These are phyloP conservation scores for Erucastrum elatum DNA, from an alignment of 345 rosid species.

Conservation along the genomic window DNA sequence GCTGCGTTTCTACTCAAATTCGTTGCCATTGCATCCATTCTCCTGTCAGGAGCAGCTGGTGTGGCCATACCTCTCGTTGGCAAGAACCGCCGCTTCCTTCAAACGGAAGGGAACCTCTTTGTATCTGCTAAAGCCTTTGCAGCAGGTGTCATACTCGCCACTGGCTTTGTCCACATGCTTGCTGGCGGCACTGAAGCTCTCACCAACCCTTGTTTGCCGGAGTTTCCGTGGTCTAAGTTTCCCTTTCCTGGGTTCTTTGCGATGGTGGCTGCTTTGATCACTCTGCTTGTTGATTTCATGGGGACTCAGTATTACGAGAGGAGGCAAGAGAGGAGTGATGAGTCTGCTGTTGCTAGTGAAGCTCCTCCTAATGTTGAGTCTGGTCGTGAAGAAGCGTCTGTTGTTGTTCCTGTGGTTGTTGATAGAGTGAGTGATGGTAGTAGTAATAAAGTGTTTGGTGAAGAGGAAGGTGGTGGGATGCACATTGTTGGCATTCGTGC, in stretches of 20 bases:
- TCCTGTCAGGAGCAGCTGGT: slow-evolving; percentile 67
- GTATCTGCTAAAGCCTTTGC: slow-evolving; percentile 89
- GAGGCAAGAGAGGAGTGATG: slow-evolving; percentile 56
- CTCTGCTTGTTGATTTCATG: slow-evolving; percentile 83
- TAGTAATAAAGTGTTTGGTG: slow-evolving; percentile 72
- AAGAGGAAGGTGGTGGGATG: slow-evolving; percentile 82
- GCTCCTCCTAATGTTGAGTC: slow-evolving; percentile 12
- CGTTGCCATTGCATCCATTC: slow-evolving; percentile 73
- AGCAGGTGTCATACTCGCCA: slow-evolving; percentile 91
- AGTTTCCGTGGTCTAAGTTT: slow-evolving; percentile 76
- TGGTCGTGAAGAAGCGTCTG: slow-evolving; percentile 48
- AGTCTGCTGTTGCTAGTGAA: slow-evolving; percentile 36
- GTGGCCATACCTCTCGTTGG: slow-evolving; percentile 79
- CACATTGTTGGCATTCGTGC: slow-evolving; percentile 95
- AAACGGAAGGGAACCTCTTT: slow-evolving; percentile 77
- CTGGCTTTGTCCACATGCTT: slow-evolving; percentile 96
- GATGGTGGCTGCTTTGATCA: slow-evolving; percentile 71
- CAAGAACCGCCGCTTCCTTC: slow-evolving; percentile 60
- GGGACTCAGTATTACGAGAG: slow-evolving; percentile 94
- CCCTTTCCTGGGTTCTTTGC: slow-evolving; percentile 91
- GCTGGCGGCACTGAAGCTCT: slow-evolving; percentile 62
- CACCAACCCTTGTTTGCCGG: slow-evolving; percentile 64
- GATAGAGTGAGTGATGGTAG: slow-evolving; percentile 20
- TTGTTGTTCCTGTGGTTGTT: slow-evolving; percentile 35
- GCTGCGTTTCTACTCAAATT: slow-evolving; percentile 63